A percentile compares a stretch with the other conserved stretches of the same genome.
Evolutionary conservation across 305 asterid species (phyloP).

Genomic region (Withania somnifera): DNA sequence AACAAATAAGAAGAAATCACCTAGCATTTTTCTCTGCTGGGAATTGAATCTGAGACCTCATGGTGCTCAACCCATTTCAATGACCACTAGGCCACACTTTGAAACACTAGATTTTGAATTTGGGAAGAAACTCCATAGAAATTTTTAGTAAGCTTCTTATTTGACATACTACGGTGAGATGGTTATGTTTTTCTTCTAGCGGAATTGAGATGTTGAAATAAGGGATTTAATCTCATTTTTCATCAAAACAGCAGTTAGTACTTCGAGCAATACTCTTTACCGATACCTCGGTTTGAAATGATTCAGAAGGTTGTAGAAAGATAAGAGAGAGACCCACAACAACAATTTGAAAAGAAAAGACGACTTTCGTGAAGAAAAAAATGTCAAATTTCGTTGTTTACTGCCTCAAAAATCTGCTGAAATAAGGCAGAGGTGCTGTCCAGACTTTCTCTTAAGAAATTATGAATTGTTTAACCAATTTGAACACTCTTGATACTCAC

Average conservation of each 20-base stretch:
- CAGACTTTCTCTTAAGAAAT: neutral
- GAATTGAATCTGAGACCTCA: no score
- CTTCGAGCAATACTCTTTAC: neutral
- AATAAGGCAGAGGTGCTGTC: neutral
- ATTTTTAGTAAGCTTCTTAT: neutral
- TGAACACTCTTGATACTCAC: neutral
- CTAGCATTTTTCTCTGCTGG: no score
- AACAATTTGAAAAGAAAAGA: neutral
- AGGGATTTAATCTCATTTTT: neutral
- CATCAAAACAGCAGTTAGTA: neutral
- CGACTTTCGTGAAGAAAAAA: neutral
- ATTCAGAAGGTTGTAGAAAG: neutral
- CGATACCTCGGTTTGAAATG: neutral
- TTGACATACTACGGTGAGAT: neutral
- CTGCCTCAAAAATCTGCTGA: neutral
- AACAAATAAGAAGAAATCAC: no score
- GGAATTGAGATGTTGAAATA: neutral
- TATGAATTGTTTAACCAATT: neutral
- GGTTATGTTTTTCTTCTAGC: neutral
- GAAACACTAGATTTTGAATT: neutral
- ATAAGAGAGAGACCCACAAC: neutral
- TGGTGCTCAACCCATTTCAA: no score
- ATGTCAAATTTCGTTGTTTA: neutral
- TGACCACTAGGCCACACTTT: no score
- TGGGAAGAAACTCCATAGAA: neutral